phyloP scores from a whole-genome alignment of 129 eudicot species.

The Centella asiatica region DNA sequence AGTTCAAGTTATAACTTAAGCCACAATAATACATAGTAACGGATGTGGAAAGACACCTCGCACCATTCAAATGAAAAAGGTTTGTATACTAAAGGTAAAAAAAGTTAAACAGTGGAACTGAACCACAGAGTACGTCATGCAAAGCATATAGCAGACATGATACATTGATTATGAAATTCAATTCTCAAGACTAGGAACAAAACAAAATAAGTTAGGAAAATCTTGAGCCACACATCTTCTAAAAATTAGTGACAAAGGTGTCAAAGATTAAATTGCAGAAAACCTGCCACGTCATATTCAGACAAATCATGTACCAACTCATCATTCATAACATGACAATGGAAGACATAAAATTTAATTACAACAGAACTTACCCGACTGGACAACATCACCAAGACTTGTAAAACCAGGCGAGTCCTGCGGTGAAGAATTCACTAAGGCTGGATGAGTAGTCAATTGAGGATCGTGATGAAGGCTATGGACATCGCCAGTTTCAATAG shows the following conservation, averaged over 20 bases:
- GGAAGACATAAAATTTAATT: no score
- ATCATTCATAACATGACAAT: background rate
- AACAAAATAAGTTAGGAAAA: no score
- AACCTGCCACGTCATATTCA: no score
- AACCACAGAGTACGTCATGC: background rate
- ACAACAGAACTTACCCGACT: conserved; percentile 42
- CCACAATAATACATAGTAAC: background rate
- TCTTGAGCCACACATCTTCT: background rate
- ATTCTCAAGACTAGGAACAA: no score
- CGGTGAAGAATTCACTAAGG: conserved; percentile 32
- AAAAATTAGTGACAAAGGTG: background rate
- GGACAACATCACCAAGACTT: conserved; percentile 36
- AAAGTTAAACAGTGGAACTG: background rate
- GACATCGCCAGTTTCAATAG: conserved; percentile 26
- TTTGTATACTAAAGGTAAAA: background rate
- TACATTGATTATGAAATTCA: no score
- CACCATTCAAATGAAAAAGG: background rate
- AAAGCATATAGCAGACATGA: no score
- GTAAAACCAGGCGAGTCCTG: conserved; percentile 56
- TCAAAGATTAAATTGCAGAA: background rate
- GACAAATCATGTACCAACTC: background rate
- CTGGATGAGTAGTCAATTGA: conserved; percentile 23
- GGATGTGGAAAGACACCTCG: background rate
- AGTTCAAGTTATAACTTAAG: background rate
- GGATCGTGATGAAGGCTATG: conserved; percentile 17